Evolutionary conservation across 169 alveolate species (phyloP).

Genomic region (Cryptosporidium bovis): DNA sequence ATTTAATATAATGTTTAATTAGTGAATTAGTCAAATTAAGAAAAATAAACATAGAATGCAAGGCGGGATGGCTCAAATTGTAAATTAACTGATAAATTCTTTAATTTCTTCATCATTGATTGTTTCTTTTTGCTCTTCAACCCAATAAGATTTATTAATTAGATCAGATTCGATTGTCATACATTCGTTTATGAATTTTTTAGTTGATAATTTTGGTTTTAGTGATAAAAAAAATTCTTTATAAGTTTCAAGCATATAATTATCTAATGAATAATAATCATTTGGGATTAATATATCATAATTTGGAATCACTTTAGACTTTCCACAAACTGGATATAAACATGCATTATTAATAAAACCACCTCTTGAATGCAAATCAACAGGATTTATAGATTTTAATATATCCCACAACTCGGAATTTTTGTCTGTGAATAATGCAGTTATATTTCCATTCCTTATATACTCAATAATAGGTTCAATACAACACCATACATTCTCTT

Average conservation of each 20-base stretch:
- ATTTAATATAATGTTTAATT: too few species aligned
- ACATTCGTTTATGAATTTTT: slow-evolving; percentile 25
- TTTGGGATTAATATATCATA: not conserved
- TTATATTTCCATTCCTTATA: not conserved
- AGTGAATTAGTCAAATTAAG: too few species aligned
- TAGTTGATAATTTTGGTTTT: slow-evolving; percentile 44
- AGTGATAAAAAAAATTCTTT: slow-evolving; percentile 49
- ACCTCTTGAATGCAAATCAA: slow-evolving; percentile 67
- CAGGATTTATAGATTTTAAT: slow-evolving; percentile 9
- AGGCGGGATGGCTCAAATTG: too few species aligned
- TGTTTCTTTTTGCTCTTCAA: slow-evolving; percentile 28
- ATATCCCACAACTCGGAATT: slow-evolving; percentile 42
- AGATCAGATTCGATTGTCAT: slow-evolving; percentile 3
- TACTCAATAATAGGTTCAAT: slow-evolving; percentile 18
- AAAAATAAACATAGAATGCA: too few species aligned
- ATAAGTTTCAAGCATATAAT: not conserved
- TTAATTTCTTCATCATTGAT: slow-evolving; percentile 11
- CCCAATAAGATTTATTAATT: slow-evolving; percentile 25
- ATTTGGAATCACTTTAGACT: slow-evolving; percentile 28
- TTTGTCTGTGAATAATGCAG: slow-evolving; percentile 36
- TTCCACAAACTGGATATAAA: slow-evolving; percentile 42
- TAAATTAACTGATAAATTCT: not conserved
- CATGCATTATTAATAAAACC: slow-evolving; percentile 57
- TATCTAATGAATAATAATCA: slow-evolving; percentile 8
- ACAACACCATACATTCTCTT: slow-evolving; percentile 39